Percentiles rank a stretch among this genome's conserved stretches.
These are phyloP conservation scores for Ceratobasidium sp. DNA, from an alignment of 1,284 basidiomycete species.

Conservation along the genomic window DNA sequence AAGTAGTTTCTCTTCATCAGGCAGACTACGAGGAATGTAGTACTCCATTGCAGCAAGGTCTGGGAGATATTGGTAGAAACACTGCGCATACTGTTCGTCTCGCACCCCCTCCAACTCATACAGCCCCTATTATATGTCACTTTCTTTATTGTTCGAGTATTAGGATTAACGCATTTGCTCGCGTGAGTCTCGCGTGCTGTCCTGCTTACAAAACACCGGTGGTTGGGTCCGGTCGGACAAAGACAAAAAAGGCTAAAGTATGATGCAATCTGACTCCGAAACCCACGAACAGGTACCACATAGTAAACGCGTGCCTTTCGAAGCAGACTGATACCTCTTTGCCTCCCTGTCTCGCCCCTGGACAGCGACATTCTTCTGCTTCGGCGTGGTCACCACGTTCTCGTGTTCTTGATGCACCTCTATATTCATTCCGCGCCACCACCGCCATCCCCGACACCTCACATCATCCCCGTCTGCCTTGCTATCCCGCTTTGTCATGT, in stretches of 20 bases:
- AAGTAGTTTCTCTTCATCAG: neutral
- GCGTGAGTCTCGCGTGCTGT: neutral
- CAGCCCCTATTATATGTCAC: neutral
- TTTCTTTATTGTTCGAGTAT: neutral
- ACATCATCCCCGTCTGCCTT: conserved; percentile 73
- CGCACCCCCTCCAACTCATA: neutral
- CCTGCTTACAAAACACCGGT: neutral
- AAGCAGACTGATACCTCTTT: conserved; percentile 10
- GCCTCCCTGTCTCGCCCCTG: neutral
- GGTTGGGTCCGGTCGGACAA: neutral
- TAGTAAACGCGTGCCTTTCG: neutral
- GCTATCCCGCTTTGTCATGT: conserved; percentile 82
- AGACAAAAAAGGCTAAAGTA: neutral
- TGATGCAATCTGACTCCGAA: conserved; percentile 3
- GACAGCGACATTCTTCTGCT: neutral
- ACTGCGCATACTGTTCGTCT: neutral
- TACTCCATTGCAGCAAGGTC: neutral
- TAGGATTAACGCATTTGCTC: neutral
- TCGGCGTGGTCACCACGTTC: too few species aligned
- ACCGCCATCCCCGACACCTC: conserved; percentile 58
- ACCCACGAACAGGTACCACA: neutral
- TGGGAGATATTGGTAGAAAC: neutral
- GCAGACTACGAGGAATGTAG: neutral
- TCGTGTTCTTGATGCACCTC: too few species aligned
- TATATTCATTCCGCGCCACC: conserved; percentile 76